Evolutionary conservation across 2,329 filamentous ascomycete species (phyloP).

Genomic region (Aureobasidium lini): DNA sequence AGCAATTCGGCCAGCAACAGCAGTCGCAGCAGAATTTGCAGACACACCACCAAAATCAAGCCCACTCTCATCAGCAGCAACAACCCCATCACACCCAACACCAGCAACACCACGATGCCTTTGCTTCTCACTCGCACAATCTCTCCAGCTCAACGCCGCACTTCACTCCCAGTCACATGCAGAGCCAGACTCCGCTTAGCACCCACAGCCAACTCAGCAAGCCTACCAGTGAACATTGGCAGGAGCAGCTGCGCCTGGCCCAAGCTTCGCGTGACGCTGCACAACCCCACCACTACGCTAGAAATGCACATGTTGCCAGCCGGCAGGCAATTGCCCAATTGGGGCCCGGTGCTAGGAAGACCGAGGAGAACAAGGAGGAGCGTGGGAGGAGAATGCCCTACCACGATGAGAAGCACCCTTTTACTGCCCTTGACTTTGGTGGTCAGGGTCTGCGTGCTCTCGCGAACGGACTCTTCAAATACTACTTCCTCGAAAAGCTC

Average conservation of each 20-base stretch:
- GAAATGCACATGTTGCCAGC: slow-evolving; percentile 63
- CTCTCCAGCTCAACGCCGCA: slow-evolving; percentile 59
- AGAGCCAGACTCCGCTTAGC: slow-evolving; percentile 51
- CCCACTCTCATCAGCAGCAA: slow-evolving; percentile 43
- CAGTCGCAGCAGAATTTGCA: slow-evolving; percentile 25
- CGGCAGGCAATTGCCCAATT: slow-evolving; percentile 53
- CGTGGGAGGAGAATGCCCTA: slow-evolving; percentile 10
- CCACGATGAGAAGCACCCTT: slow-evolving; percentile 6
- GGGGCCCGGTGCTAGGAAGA: slow-evolving; percentile 39
- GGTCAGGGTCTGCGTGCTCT: slow-evolving; percentile 89
- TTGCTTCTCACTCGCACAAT: slow-evolving; percentile 54
- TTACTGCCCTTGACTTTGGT: slow-evolving; percentile 79
- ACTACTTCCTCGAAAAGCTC: slow-evolving; percentile 82
- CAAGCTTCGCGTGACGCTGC: slow-evolving; percentile 65
- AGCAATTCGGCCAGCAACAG: slow-evolving; percentile 60
- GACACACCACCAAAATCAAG: slow-evolving; percentile 32
- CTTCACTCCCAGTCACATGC: slow-evolving; percentile 51
- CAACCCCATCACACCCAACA: slow-evolving; percentile 37
- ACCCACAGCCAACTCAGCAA: slow-evolving; percentile 51
- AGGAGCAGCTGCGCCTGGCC: slow-evolving; percentile 73
- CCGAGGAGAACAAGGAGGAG: slow-evolving; percentile 35
- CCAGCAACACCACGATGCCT: slow-evolving; percentile 50
- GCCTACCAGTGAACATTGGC: slow-evolving; percentile 68
- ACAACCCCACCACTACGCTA: slow-evolving; percentile 67
- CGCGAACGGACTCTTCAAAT: slow-evolving; percentile 71